These are phyloP conservation scores for Westerdykella aurantiaca DNA, from an alignment of 2,329 filamentous ascomycete species.

Conservation along the genomic window DNA sequence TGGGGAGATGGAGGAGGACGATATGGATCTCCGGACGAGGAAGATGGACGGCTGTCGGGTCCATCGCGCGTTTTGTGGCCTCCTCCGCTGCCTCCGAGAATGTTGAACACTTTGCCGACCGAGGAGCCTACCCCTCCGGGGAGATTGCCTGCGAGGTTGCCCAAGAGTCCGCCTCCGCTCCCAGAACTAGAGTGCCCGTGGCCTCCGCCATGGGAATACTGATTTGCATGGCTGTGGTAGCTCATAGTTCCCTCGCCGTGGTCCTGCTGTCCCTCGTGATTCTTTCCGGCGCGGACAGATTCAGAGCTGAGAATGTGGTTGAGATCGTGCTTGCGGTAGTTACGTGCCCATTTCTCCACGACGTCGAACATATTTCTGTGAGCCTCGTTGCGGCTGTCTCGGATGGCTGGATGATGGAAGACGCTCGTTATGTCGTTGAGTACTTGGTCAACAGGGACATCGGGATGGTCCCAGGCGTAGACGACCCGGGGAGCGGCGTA, in stretches of 20 bases:
- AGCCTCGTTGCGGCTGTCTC: slow-evolving; percentile 69
- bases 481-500: slow-evolving; percentile 83
- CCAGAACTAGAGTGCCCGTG: not conserved
- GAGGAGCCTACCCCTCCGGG: slow-evolving; percentile 15
- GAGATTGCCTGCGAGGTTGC: slow-evolving; percentile 8
- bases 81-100: slow-evolving; percentile 9
- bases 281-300: slow-evolving; percentile 75
- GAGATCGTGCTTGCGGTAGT: slow-evolving; percentile 61
- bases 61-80: slow-evolving; percentile 14
- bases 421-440: slow-evolving; percentile 72
- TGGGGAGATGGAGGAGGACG: slow-evolving; percentile 20
- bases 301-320: slow-evolving; percentile 74
- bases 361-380: slow-evolving; percentile 86
- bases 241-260: slow-evolving; percentile 25
- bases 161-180: not conserved
- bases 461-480: slow-evolving; percentile 87
- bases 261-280: slow-evolving; percentile 53
- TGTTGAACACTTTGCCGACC: slow-evolving; percentile 14
- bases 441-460: slow-evolving; percentile 76
- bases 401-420: slow-evolving; percentile 85
- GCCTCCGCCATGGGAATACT: slow-evolving; percentile 5
- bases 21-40: slow-evolving; percentile 14
- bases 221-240: slow-evolving; percentile 15
- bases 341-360: slow-evolving; percentile 73
- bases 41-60: slow-evolving; percentile 8